phyloP scores from a whole-genome alignment of 768 basidiomycete genomes.

The Leccinellum luteum region DNA sequence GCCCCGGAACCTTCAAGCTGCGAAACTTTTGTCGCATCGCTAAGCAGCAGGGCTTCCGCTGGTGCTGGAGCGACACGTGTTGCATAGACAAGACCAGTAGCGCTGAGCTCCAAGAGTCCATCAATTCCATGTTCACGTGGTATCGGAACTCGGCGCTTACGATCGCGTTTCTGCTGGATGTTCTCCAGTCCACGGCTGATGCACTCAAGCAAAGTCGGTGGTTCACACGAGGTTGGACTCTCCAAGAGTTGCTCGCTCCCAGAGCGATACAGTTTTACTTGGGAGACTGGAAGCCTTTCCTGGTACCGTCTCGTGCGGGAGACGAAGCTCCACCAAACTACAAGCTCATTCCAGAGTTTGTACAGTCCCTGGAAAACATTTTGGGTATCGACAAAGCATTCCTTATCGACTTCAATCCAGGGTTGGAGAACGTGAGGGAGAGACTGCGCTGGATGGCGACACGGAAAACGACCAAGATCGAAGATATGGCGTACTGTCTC shows the following conservation, averaged over 20 bases:
- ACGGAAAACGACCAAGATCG: constrained; percentile 26
- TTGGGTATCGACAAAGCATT: constrained; percentile 18
- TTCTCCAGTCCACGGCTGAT: constrained; percentile 7
- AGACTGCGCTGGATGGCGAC: constrained; percentile 28
- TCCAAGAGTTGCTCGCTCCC: constrained; percentile 29
- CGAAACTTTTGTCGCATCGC: constrained; percentile 23
- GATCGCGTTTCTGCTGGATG: constrained; percentile 28
- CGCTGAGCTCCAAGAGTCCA: constrained; percentile 31
- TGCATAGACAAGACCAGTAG: constrained; percentile 32
- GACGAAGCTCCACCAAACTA: constrained; percentile 12
- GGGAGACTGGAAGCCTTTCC: constrained; percentile 25
- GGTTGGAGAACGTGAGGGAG: constrained; percentile 25
- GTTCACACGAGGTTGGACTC: constrained; percentile 30
- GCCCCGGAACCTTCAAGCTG: constrained; percentile 19
- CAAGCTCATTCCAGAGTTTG: constrained; percentile 22
- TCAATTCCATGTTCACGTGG: constrained; percentile 34
- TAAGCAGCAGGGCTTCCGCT: constrained; percentile 14
- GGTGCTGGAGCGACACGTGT: constrained; percentile 32
- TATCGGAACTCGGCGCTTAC: constrained; percentile 30
- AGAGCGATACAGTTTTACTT: constrained; percentile 23
- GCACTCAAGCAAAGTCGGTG: constrained; percentile 21
- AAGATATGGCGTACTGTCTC: constrained; percentile 32
- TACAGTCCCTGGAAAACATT: constrained; percentile 15
- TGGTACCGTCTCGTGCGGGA: background rate
- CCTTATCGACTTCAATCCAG: constrained; percentile 23